Evolutionary conservation across 805 yeast species (phyloP), one percentile per base, ranked within the genome.

Genomic region (Lipomyces oligophaga): DNA sequence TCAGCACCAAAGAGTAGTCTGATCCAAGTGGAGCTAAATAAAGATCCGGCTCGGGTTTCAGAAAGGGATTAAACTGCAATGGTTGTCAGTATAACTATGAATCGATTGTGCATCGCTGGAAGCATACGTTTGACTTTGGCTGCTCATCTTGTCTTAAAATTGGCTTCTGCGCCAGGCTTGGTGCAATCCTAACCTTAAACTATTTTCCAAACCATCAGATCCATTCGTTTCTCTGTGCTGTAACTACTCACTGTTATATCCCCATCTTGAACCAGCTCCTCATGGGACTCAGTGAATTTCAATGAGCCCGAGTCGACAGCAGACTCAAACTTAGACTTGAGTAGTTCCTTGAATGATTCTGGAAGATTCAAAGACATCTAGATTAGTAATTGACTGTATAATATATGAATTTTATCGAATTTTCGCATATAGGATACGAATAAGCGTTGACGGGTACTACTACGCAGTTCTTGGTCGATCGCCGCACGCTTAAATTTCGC

Each of bases 1-100:
- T 90, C 57, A 87, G 74, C 4, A 90, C 78, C 27, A 90, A 65
- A 54, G 79, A 72, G 60, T 82, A 78, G 13, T 65, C 65, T 3
- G 69, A 72, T 8, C 77, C 77, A 47, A 75, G 72, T 37, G 73
- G 72, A 7, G 74, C 73, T 21, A 78, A 58, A 6, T 89, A 73
- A 35, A 89, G 68, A 49, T 78, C 81, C 4, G 84, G 84, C 57
- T 85, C 96, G 0, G 95, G 90, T 18, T 79, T 75, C 39, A 75
- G 74, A 67, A 93, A 90, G 2, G 97, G 97, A 60, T 87, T 38
- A 25, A 52, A 44, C 52, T 44, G 16, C n/a, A 21, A 7, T 25
- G 4, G 5, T 25, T 7, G 15, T n/a, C n/a, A n/a, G n/a, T n/a
- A n/a, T n/a, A n/a, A n/a, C n/a, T 31, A 32, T 28, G n/a, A 24